phyloP scores from a whole-genome alignment of 352 stramenopile species.

The Paralagenidium karlingii region DNA sequence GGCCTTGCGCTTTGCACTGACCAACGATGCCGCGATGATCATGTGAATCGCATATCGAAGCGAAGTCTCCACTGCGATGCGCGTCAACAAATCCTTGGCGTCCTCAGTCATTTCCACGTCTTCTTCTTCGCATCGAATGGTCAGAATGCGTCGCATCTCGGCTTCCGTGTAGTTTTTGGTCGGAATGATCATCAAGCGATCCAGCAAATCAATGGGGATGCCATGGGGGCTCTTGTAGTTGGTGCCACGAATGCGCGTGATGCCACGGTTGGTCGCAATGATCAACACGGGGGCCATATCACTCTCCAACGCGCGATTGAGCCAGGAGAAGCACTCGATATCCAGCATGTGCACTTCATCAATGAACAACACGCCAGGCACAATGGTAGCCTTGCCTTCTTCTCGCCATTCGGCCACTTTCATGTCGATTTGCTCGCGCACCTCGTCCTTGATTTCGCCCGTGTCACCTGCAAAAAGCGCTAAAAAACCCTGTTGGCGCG shows the following conservation, averaged over 20 bases:
- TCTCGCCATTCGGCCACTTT: conserved; percentile 96
- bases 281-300: conserved; percentile 97
- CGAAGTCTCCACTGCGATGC: conserved; percentile 96
- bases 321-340: conserved; percentile 99
- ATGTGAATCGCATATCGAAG: conserved; percentile 99
- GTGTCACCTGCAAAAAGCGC: conserved; percentile 98
- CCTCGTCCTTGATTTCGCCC: conserved; percentile 98
- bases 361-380: conserved; percentile 99
- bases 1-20: conserved; percentile 90
- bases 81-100: conserved; percentile 94
- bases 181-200: conserved; percentile 98
- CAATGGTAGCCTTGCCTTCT: conserved; percentile 95
- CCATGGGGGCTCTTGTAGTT: conserved; percentile 98
- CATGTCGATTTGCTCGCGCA: conserved; percentile 98
- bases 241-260: conserved; percentile 97
- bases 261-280: conserved; percentile 98
- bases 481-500: conserved; percentile 96
- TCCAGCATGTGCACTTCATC: conserved; percentile 99
- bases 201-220: conserved; percentile 97
- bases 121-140: conserved; percentile 96
- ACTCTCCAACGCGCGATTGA: conserved; percentile 97
- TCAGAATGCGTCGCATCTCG: conserved; percentile 95
- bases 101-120: conserved; percentile 98
- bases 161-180: conserved; percentile 93
- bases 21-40: conserved; percentile 96